Evolutionary conservation across 768 basidiomycete species (phyloP).

Genomic region (Peribolospora baueri): DNA sequence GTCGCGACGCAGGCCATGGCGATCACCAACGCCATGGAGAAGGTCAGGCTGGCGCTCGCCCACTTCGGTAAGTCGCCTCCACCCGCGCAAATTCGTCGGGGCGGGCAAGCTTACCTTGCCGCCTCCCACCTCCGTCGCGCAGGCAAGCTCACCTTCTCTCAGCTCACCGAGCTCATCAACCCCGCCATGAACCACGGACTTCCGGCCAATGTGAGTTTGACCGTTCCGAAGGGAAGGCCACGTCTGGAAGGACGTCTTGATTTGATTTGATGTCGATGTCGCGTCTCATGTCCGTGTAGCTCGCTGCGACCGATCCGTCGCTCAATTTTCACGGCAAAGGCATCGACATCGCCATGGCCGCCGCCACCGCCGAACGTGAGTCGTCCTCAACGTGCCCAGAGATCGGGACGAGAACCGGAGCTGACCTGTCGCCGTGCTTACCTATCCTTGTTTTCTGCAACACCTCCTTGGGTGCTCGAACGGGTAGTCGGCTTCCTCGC

Average conservation of each 20-base stretch:
- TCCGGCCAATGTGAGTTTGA: conserved; percentile 30
- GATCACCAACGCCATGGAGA: conserved; percentile 68
- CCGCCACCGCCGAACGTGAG: conserved; percentile 40
- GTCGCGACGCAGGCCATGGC: conserved; percentile 22
- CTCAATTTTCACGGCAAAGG: conserved; percentile 67
- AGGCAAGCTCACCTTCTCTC: conserved; percentile 40
- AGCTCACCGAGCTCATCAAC: conserved; percentile 48
- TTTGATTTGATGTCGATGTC: too few relatives aligned
- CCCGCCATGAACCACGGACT: conserved; percentile 63
- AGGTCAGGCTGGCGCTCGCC: conserved; percentile 46
- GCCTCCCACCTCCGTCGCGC: too few relatives aligned
- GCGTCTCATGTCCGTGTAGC: conserved; percentile 3
- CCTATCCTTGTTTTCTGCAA: not conserved
- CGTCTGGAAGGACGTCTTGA: too few relatives aligned
- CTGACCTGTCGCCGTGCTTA: not conserved
- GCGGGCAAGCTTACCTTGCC: too few relatives aligned
- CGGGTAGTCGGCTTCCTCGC: conserved; percentile 40
- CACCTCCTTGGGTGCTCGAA: conserved; percentile 6
- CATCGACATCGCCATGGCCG: conserved; percentile 56
- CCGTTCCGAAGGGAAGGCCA: too few relatives aligned
- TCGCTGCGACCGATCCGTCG: conserved; percentile 55
- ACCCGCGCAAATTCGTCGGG: too few relatives aligned
- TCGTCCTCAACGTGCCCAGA: not conserved
- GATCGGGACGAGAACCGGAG: too few relatives aligned
- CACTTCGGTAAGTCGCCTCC: conserved; percentile 25